phyloP scores from a whole-genome alignment of 495 filamentous ascomycete species.

The Annulohypoxylon moriforme region DNA sequence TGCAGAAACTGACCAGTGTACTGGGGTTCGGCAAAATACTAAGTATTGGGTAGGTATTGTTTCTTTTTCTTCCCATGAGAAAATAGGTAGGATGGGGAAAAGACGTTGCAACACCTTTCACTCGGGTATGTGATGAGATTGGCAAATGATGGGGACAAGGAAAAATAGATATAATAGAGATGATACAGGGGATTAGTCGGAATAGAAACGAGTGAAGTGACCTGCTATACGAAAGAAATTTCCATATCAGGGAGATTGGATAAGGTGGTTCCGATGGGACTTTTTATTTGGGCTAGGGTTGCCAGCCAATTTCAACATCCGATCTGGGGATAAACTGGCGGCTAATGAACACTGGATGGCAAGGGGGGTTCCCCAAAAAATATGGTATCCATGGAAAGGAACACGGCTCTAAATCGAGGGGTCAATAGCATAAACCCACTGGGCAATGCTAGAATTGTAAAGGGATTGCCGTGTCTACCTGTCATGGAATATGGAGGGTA shows the following conservation, averaged over 20 bases:
- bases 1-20: constrained; percentile 25
- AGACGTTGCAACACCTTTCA: constrained; percentile 17
- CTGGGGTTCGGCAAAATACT: constrained; percentile 39
- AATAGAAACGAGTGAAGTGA: constrained; percentile 15
- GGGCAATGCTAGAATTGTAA: background rate
- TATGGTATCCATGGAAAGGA: constrained; percentile 13
- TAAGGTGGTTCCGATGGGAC: constrained; percentile 17
- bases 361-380: constrained; percentile 16
- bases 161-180: constrained; percentile 18
- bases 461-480: background rate
- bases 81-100: constrained; percentile 24
- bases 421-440: constrained; percentile 5
- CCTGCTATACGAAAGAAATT: constrained; percentile 20
- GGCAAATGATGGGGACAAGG: constrained; percentile 5
- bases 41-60: too few species aligned
- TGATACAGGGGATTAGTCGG: constrained; percentile 14
- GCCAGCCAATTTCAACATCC: constrained; percentile 20
- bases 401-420: background rate
- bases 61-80: constrained; percentile 8
- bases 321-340: constrained; percentile 37
- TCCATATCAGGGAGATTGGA: constrained; percentile 24
- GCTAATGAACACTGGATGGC: constrained; percentile 25
- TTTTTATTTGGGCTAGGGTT: constrained; percentile 17
- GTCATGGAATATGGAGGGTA: too few species aligned
- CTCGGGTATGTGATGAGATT: constrained; percentile 18